Conservation (phyloP, 2,329 filamentous ascomycete species). For the Claviceps maximensis region DNA sequence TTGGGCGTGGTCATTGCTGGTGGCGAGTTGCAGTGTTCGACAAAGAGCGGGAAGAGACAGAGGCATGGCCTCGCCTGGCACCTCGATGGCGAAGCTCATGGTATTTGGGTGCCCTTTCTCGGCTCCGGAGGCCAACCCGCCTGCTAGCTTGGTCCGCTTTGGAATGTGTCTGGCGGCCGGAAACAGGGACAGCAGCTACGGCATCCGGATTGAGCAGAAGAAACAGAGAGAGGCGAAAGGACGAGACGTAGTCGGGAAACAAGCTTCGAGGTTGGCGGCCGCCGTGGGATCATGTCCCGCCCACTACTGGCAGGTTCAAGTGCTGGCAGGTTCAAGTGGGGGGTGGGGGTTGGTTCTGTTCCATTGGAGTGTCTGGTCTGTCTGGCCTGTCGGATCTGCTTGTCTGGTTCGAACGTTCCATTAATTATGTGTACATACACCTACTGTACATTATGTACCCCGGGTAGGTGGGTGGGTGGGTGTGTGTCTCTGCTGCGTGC, state of each 20-base stretch:
- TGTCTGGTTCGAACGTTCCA: too few species aligned
- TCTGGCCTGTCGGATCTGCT: too few species aligned
- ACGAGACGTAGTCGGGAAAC: background rate
- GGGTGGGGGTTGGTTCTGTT: background rate
- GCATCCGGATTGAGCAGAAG: background rate
- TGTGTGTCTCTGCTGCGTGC: too few species aligned
- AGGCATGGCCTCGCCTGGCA: constrained; percentile 68
- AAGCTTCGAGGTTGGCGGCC: background rate
- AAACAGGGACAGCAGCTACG: background rate
- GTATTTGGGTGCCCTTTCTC: constrained; percentile 7
- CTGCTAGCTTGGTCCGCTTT: background rate
- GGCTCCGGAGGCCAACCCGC: background rate
- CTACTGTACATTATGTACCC: too few species aligned
- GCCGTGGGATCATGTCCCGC: background rate
- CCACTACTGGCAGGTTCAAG: background rate
- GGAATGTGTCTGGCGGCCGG: background rate
- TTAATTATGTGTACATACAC: too few species aligned
- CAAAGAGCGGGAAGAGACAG: constrained; percentile 51
- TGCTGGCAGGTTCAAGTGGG: background rate
- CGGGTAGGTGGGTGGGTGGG: too few species aligned
- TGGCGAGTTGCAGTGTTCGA: constrained; percentile 49
- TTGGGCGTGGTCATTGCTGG: constrained; percentile 47
- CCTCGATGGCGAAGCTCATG: constrained; percentile 65
- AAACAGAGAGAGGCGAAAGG: background rate
- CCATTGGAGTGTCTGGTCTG: background rate